Evolutionary conservation across 345 rosid genomes (phyloP).

Genomic region (Populus pruinosa): DNA sequence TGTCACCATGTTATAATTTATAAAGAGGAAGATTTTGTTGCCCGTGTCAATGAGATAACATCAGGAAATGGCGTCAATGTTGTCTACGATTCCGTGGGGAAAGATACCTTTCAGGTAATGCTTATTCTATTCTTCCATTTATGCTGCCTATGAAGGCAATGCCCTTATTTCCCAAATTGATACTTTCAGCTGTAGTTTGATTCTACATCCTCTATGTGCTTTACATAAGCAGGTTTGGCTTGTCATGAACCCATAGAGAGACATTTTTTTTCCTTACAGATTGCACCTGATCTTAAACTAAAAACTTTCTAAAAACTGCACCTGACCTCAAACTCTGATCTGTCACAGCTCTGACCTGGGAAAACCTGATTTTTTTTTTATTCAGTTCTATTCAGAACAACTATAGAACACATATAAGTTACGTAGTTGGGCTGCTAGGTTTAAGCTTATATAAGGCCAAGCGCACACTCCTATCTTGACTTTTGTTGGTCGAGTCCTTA

Average conservation of each 20-base stretch:
- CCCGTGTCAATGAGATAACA: constrained; percentile 72
- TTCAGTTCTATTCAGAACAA: not conserved
- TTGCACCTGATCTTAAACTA: no score
- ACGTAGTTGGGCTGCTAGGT: not conserved
- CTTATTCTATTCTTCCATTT: not conserved
- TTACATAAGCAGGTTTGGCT: not conserved
- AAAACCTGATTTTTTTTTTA: not conserved
- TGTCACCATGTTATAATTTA: constrained; percentile 78
- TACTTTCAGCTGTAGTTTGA: not conserved
- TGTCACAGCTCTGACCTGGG: not conserved
- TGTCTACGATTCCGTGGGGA: constrained; percentile 91
- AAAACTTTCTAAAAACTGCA: not conserved
- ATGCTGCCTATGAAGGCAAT: not conserved
- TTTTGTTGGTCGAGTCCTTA: not conserved
- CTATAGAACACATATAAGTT: not conserved
- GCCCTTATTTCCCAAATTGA: not conserved
- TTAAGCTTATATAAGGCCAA: not conserved
- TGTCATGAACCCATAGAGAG: no score
- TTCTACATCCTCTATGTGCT: not conserved
- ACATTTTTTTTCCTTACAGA: no score
- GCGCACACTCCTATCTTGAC: not conserved
- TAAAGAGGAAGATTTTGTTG: constrained; percentile 76
- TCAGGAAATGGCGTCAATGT: constrained; percentile 79
- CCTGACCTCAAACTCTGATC: not conserved
- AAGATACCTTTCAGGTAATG: constrained; percentile 77